Evolutionary conservation across 306 rosid genomes (phyloP), one percentile per base, ranked within the genome.

Genomic region (Trifolium repens): DNA sequence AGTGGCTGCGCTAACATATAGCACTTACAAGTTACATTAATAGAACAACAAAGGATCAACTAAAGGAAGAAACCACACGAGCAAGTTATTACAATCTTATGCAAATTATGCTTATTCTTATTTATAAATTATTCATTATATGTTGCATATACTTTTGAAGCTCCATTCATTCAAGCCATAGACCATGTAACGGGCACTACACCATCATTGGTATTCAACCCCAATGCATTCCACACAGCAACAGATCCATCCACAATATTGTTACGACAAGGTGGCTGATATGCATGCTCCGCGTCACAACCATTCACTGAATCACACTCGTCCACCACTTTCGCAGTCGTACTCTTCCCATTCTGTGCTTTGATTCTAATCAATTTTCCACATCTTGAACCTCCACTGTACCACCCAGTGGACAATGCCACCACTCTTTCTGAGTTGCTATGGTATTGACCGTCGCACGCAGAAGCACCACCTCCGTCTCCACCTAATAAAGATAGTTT

Each of bases 341-440:
- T 68, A 0, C 76, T 83, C 72, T 30, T 67, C n/a, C 87, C 88
- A n/a, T 77, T 83, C 5, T 5, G 39, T 0, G 87, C 82, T 0
- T 44, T 85, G 9, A 87, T 86, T 14, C 9, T 60, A 1, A 86
- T 78, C 62, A 58, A 65, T 44, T 19, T 74, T 7, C 69, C 75
- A 19, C 89, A 86, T 46, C 90, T 69, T 1, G 88, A 82, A 1
- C 87, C 79, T 0, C 64, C 24, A 22, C 24, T 8, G 24, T 65
- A 84, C 88, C 90, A 88, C 2, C 88, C 90, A 0, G 93, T 88
- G 5, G 93, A 86, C 3, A 88, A 57, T 1, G 88, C 91, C 58
- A 87, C 88, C 24, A 85, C 81, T 44, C 58, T 39, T 52, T 86
- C 87, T 0, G 79, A 9, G 72, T 82, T 80, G 2, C 2, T 1